A percentile compares a stretch with the other conserved stretches of the same genome.
These are phyloP conservation scores for Petrea volubilis DNA, from an alignment of 257 asterid genomes.

Conservation along the genomic window DNA sequence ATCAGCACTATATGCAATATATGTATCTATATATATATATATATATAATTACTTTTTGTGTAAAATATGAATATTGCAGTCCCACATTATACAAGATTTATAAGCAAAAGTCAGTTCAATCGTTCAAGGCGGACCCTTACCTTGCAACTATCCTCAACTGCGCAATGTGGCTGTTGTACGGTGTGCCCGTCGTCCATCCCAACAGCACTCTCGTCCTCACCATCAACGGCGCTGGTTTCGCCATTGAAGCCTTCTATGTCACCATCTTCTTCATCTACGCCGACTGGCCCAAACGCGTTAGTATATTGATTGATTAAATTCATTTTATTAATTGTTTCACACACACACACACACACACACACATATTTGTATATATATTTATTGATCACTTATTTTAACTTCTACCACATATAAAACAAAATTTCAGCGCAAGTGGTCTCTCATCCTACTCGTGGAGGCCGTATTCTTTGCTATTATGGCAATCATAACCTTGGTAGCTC, in stretches of 20 bases:
- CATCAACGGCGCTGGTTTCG: slow-evolving; percentile 58
- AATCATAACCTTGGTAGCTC: slow-evolving; percentile 32
- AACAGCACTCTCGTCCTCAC: slow-evolving; percentile 63
- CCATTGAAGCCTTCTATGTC: slow-evolving; percentile 43
- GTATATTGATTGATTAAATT: too few species aligned
- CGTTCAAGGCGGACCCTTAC: slow-evolving; percentile 51
- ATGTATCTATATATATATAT: too few species aligned
- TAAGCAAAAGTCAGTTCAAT: slow-evolving; percentile 52
- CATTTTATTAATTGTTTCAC: too few species aligned
- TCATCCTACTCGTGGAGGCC: slow-evolving; percentile 31
- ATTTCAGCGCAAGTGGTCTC: slow-evolving; percentile 46
- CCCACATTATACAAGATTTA: slow-evolving; percentile 58
- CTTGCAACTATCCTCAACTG: slow-evolving; percentile 57
- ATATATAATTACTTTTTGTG: too few species aligned
- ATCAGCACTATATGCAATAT: too few species aligned
- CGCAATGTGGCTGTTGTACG: slow-evolving; percentile 68
- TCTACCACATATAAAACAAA: not conserved
- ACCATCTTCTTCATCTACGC: slow-evolving; percentile 48
- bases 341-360: not conserved
- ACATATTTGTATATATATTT: too few species aligned
- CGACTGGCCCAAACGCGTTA: slow-evolving; percentile 51
- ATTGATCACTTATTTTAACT: too few species aligned
- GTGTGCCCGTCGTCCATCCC: slow-evolving; percentile 68
- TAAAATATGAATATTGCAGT: slow-evolving; percentile 33
- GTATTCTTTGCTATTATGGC: slow-evolving; percentile 25